phyloP scores from a whole-genome alignment of 805 yeast genomes.

The Candida endomychidarum region DNA sequence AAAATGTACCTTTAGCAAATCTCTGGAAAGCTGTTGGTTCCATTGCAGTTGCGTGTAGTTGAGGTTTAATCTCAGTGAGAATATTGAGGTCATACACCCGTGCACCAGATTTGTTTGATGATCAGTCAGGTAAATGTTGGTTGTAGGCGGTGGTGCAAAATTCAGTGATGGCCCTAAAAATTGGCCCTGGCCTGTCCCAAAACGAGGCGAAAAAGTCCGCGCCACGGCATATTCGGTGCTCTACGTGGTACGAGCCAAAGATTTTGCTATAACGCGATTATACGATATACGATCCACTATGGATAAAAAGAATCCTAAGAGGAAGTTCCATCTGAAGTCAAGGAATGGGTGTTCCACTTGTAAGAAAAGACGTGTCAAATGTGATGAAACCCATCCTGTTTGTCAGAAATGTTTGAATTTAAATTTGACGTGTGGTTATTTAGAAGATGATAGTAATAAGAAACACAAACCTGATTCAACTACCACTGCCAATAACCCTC shows the following conservation, averaged over 20 bases:
- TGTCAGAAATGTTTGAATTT: conserved; percentile 80
- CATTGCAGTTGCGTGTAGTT: no score
- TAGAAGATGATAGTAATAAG: conserved; percentile 1
- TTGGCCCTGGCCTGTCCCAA: no score
- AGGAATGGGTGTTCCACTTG: conserved; percentile 89
- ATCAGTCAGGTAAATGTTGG: no score
- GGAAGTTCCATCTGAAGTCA: conserved; percentile 87
- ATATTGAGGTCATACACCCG: no score
- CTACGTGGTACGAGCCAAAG: background rate
- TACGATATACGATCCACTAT: conserved; percentile 6
- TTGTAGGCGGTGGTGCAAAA: no score
- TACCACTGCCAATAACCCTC: background rate
- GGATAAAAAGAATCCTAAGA: conserved; percentile 39
- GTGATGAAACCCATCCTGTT: conserved; percentile 82
- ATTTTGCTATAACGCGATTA: conserved; percentile 5
- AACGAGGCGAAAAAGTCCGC: background rate
- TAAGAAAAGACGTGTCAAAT: conserved; percentile 84
- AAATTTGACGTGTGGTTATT: conserved; percentile 74
- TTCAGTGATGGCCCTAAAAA: no score
- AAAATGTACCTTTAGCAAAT: conserved; percentile 56
- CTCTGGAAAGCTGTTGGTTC: conserved; percentile 46
- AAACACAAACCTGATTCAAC: conserved; percentile 1
- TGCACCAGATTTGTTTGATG: no score
- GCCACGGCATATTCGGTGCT: background rate
- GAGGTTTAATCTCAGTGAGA: background rate